Conservation (phyloP, 371 early-diverging fungal species). For the Chytridium lagenaria region DNA sequence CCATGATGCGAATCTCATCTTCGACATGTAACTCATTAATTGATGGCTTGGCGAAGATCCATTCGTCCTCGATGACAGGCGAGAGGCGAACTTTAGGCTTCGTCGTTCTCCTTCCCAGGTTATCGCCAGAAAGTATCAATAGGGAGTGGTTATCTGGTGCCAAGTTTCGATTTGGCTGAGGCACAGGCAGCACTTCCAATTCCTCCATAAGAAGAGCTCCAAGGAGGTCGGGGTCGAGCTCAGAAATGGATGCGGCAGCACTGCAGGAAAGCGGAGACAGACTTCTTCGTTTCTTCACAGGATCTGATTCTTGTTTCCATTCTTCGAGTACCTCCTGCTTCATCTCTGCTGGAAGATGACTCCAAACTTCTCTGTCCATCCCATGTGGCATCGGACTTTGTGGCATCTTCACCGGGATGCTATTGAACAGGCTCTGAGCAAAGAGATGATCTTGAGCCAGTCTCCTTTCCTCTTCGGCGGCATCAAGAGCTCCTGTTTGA, state of each 20-base stretch:
- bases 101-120: background rate
- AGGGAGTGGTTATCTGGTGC: background rate
- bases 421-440: background rate
- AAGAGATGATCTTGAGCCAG: background rate
- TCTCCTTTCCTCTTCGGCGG: background rate
- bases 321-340: background rate
- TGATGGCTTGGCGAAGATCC: background rate
- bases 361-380: constrained; percentile 10
- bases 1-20: background rate
- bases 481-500: background rate
- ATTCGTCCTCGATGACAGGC: background rate
- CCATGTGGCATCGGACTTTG: background rate
- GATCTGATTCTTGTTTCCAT: background rate
- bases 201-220: background rate
- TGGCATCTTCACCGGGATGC: background rate
- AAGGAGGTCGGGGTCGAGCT: background rate
- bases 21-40: background rate
- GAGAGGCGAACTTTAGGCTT: background rate
- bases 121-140: background rate
- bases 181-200: background rate
- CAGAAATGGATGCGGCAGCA: background rate
- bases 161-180: constrained; percentile 5
- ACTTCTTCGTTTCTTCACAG: background rate
- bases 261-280: background rate
- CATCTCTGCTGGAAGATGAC: background rate